Percentiles rank a stretch among this genome's conserved stretches.
Evolutionary conservation across 2,329 filamentous ascomycete genomes (phyloP).

Genomic region (Penicillium glabrum): DNA sequence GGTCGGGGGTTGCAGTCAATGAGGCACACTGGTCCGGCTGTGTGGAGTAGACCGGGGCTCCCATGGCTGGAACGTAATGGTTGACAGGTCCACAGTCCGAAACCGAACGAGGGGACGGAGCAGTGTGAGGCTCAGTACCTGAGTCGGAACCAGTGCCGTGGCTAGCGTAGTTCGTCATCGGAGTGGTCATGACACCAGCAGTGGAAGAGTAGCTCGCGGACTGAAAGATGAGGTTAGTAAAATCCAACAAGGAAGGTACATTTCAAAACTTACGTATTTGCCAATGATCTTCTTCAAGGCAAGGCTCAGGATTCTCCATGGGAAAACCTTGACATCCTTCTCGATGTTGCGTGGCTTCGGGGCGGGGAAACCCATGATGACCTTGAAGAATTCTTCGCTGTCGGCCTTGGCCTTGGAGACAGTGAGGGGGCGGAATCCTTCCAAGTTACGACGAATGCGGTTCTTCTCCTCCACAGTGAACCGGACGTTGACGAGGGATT

Average conservation of each 20-base stretch:
- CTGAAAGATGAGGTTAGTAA: conserved; percentile 37
- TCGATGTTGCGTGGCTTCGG: conserved; percentile 97
- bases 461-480: conserved; percentile 99
- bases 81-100: conserved; percentile 46
- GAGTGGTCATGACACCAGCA: conserved; percentile 47
- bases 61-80: conserved; percentile 45
- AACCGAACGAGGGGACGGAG: conserved; percentile 50
- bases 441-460: conserved; percentile 89
- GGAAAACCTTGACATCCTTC: conserved; percentile 98
- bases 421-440: conserved; percentile 88
- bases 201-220: conserved; percentile 70
- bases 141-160: conserved; percentile 48
- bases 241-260: conserved; percentile 4
- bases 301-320: conserved; percentile 84
- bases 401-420: conserved; percentile 91
- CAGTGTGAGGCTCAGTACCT: conserved; percentile 48
- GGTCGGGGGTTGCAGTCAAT: conserved; percentile 37
- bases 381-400: conserved; percentile 96
- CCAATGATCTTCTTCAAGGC: conserved; percentile 97
- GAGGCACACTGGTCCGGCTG: conserved; percentile 33
- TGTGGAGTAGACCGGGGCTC: conserved; percentile 47
- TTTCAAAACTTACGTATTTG: conserved; percentile 71
- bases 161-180: conserved; percentile 40
- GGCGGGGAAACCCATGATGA: conserved; percentile 95
- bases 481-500: conserved; percentile 79